A percentile compares a stretch with the other conserved stretches of the same genome.
These are phyloP conservation scores for Sarocladium brachiariae DNA, from an alignment of 2,329 filamentous ascomycete species.

Conservation along the genomic window DNA sequence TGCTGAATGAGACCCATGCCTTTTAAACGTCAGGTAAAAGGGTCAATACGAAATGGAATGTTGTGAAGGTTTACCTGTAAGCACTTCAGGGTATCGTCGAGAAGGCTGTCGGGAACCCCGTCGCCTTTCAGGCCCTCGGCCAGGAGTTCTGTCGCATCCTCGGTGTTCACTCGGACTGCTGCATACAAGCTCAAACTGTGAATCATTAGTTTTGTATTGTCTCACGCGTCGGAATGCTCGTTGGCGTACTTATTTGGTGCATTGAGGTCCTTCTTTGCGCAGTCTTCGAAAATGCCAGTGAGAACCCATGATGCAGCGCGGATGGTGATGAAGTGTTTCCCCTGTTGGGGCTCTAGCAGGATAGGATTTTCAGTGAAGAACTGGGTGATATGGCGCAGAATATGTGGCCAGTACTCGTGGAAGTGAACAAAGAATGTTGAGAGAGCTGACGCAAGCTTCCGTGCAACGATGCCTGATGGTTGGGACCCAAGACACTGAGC, in stretches of 20 bases:
- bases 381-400: constrained; percentile 47
- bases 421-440: constrained; percentile 71
- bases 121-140: constrained; percentile 11
- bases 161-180: constrained; percentile 31
- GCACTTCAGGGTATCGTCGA: constrained; percentile 52
- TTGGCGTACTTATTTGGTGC: constrained; percentile 46
- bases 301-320: constrained; percentile 59
- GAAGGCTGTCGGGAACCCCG: constrained; percentile 19
- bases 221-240: constrained; percentile 19
- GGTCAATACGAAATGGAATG: no score
- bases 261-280: constrained; percentile 54
- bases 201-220: constrained; percentile 13
- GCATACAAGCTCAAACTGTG: constrained; percentile 28
- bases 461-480: constrained; percentile 54
- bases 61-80: constrained; percentile 44
- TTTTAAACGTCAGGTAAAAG: constrained; percentile 26
- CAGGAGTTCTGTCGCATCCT: constrained; percentile 35
- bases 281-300: constrained; percentile 28
- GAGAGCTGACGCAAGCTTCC: constrained; percentile 71
- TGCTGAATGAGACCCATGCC: constrained; percentile 70
- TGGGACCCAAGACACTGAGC: constrained; percentile 44
- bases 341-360: background rate
- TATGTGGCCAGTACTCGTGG: constrained; percentile 58
- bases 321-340: constrained; percentile 26
- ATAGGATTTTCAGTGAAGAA: background rate